phyloP scores from a whole-genome alignment of 2,329 filamentous ascomycete species.

The Penicillium nordicum region DNA sequence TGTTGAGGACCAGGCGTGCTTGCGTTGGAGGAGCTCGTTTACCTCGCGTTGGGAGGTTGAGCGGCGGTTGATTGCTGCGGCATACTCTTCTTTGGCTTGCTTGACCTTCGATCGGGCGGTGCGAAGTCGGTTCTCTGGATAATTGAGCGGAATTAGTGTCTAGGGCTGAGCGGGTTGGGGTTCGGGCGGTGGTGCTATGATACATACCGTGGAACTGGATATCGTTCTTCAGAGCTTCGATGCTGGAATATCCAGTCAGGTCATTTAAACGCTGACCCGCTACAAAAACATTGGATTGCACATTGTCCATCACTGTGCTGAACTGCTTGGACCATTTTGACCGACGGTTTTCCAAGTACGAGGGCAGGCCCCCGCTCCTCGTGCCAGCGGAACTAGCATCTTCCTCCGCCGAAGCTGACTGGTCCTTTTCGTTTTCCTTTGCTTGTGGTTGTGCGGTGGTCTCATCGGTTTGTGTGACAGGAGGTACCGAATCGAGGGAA shows the following conservation, averaged over 20 bases:
- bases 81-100: constrained; percentile 70
- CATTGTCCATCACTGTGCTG: constrained; percentile 76
- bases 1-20: constrained; percentile 80
- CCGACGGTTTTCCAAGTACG: constrained; percentile 45
- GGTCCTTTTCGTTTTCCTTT: constrained; percentile 16
- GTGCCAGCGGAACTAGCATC: background rate
- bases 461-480: constrained; percentile 11
- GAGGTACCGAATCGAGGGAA: constrained; percentile 10
- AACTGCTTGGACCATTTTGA: constrained; percentile 61
- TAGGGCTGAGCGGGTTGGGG: no score
- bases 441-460: constrained; percentile 1
- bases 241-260: constrained; percentile 88
- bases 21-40: constrained; percentile 86
- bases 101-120: constrained; percentile 63
- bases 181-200: background rate
- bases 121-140: constrained; percentile 51
- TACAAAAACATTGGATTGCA: constrained; percentile 79
- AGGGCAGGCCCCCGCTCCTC: constrained; percentile 30
- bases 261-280: constrained; percentile 89
- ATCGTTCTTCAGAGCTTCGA: constrained; percentile 76
- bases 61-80: constrained; percentile 76
- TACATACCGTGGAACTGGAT: constrained; percentile 64
- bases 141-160: background rate
- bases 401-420: constrained; percentile 8
- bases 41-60: constrained; percentile 93